phyloP scores from a whole-genome alignment of 306 rosid species.

The Heteromeles arbutifolia region DNA sequence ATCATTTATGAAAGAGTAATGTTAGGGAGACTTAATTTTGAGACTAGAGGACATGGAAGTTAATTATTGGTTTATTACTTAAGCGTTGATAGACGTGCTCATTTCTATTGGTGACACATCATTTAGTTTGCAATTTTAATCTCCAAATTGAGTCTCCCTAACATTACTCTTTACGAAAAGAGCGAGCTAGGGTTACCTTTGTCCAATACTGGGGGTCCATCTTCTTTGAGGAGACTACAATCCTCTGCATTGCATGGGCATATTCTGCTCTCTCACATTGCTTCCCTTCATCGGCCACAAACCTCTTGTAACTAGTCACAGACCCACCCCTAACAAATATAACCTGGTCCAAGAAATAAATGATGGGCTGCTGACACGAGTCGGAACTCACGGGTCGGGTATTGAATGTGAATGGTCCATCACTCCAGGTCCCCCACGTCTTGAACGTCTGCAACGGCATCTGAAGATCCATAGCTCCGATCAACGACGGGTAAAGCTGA shows the following conservation, averaged over 20 bases:
- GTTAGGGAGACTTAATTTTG: too few species aligned
- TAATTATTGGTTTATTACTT: too few species aligned
- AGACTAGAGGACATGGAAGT: too few species aligned
- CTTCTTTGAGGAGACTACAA: slow-evolving; percentile 60
- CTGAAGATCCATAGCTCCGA: slow-evolving; percentile 47
- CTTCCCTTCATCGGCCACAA: slow-evolving; percentile 7
- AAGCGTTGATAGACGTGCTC: too few species aligned
- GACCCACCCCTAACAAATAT: slow-evolving; percentile 43
- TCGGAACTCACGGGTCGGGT: slow-evolving; percentile 63
- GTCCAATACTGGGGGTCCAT: slow-evolving; percentile 56
- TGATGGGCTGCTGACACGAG: slow-evolving; percentile 51
- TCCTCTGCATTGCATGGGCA: slow-evolving; percentile 18
- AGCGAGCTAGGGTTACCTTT: slow-evolving; percentile 36
- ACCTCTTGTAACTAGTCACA: slow-evolving; percentile 43
- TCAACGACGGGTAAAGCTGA: slow-evolving; percentile 55
- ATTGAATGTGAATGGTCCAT: slow-evolving; percentile 83
- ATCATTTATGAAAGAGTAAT: neutral
- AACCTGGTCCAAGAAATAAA: slow-evolving; percentile 45
- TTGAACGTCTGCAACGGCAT: slow-evolving; percentile 61
- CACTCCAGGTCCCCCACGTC: slow-evolving; percentile 74
- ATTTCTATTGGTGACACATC: too few species aligned
- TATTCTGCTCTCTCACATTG: slow-evolving; percentile 30
- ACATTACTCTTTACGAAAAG: too few species aligned
- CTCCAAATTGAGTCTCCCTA: too few species aligned
- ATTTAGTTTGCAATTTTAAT: too few species aligned